phyloP scores from a whole-genome alignment of 2,329 filamentous ascomycete genomes.

The Fusarium nodosum region DNA sequence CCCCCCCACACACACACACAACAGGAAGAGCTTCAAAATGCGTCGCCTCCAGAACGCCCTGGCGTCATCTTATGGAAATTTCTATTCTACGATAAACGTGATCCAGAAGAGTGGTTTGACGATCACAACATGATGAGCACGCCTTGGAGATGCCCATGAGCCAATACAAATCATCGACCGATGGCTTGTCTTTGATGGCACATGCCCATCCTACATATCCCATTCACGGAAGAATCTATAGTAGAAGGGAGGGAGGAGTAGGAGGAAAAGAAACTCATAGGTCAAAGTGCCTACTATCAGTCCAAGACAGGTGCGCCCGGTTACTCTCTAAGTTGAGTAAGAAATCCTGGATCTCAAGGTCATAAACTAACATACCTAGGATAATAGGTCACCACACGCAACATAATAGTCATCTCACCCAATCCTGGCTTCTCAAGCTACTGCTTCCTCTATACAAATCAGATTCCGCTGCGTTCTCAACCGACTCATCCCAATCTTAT shows the following conservation, averaged over 20 bases:
- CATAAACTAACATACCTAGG: not conserved
- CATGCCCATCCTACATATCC: too few relatives aligned
- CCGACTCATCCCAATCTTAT: not conserved
- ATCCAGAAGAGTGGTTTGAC: not conserved
- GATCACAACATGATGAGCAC: not conserved
- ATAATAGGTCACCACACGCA: not conserved
- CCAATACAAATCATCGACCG: too few relatives aligned
- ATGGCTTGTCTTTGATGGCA: too few relatives aligned
- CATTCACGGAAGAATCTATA: too few relatives aligned
- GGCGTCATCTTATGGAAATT: not conserved
- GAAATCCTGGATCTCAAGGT: not conserved
- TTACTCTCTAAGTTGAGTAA: not conserved
- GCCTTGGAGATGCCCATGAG: too few relatives aligned
- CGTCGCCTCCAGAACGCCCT: not conserved
- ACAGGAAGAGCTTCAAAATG: not conserved
- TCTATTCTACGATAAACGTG: not conserved
- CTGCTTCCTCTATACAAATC: not conserved
- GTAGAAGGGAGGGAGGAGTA: not conserved
- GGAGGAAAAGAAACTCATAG: not conserved
- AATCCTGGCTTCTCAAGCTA: not conserved
- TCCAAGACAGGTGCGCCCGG: not conserved
- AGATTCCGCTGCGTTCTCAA: not conserved
- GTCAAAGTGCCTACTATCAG: not conserved
- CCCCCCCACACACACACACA: not conserved
- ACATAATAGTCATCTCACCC: not conserved